A percentile compares a stretch with the other conserved stretches of the same genome.
Evolutionary conservation across 2,329 filamentous ascomycete species (phyloP).

Genomic region (Metarhizium album): DNA sequence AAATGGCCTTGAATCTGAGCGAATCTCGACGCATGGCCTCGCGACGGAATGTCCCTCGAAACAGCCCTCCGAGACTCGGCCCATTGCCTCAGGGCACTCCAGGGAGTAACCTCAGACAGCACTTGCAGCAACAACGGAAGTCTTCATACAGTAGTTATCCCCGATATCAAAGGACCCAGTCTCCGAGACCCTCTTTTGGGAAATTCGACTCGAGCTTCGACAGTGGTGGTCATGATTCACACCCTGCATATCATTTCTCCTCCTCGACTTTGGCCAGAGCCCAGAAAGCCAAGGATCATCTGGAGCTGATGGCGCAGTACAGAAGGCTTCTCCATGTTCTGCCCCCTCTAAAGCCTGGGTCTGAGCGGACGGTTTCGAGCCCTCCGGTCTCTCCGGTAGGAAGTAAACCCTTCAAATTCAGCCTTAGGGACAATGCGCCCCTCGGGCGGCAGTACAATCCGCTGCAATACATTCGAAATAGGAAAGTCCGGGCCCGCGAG

Average conservation of each 20-base stretch:
- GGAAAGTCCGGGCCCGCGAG: conserved; percentile 73
- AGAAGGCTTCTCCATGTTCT: conserved; percentile 67
- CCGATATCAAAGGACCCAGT: conserved; percentile 32
- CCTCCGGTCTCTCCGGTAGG: conserved; percentile 29
- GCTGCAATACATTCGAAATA: conserved; percentile 82
- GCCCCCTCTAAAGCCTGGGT: conserved; percentile 53
- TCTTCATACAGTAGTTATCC: conserved; percentile 52
- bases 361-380: conserved; percentile 28
- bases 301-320: conserved; percentile 82
- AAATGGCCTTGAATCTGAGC: conserved; percentile 80
- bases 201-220: conserved; percentile 35
- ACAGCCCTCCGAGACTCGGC: conserved; percentile 37
- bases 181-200: conserved; percentile 30
- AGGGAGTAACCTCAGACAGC: conserved; percentile 52
- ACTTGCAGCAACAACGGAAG: conserved; percentile 61
- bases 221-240: conserved; percentile 23
- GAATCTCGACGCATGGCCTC: conserved; percentile 62
- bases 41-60: conserved; percentile 44
- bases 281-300: conserved; percentile 72
- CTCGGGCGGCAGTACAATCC: conserved; percentile 77
- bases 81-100: conserved; percentile 41
- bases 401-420: conserved; percentile 19
- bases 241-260: conserved; percentile 59
- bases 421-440: conserved; percentile 18
- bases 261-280: conserved; percentile 70